phyloP scores from a whole-genome alignment of 2,329 filamentous ascomycete genomes.

The Cryphonectria naterciae region DNA sequence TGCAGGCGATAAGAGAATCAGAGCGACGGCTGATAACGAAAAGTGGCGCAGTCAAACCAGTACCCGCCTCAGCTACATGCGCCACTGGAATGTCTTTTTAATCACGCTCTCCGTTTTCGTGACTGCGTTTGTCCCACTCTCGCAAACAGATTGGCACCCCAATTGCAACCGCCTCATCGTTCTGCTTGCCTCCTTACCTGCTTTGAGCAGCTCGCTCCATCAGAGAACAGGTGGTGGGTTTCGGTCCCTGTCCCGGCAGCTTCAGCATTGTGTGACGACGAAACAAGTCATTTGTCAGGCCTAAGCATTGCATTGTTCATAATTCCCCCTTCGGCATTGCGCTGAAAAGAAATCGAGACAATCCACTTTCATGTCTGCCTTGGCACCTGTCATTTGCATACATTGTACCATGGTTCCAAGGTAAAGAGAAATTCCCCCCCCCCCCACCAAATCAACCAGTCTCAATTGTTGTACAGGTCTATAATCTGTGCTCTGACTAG shows the following conservation, averaged over 20 bases:
- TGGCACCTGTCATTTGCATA: not conserved
- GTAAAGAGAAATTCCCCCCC: not conserved
- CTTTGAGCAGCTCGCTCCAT: not conserved
- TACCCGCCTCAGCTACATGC: not conserved
- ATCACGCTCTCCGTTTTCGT: not conserved
- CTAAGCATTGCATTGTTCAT: not conserved
- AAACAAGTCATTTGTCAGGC: not conserved
- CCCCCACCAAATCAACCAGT: too few relatives aligned
- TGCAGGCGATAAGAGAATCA: not conserved
- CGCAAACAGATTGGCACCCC: not conserved
- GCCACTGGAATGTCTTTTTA: not conserved
- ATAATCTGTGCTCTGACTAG: too few relatives aligned
- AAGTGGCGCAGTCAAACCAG: not conserved
- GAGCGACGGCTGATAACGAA: not conserved
- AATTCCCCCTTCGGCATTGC: not conserved
- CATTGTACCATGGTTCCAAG: not conserved
- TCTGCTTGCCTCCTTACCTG: not conserved
- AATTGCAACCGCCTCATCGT: not conserved
- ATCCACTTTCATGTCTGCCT: not conserved
- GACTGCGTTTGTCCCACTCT: not conserved
- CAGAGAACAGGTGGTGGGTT: not conserved
- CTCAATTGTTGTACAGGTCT: too few relatives aligned
- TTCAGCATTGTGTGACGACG: not conserved
- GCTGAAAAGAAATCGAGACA: not conserved
- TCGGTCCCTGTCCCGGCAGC: not conserved